Base-by-base conservation (phyloP, 257 asterid genomes). In the Solanum bulbocastanum region DNA sequence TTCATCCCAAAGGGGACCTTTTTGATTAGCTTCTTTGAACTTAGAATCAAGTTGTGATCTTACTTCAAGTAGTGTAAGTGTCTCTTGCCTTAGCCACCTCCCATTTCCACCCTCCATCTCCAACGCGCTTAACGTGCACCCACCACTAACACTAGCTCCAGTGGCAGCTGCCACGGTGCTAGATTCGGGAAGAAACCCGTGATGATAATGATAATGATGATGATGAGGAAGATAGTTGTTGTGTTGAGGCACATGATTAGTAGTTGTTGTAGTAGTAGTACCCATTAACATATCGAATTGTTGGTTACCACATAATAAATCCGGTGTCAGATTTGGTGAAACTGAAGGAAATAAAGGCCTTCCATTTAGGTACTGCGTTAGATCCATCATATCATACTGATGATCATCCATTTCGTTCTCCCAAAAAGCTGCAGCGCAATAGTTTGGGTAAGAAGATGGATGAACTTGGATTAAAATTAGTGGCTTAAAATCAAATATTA, bases 11-110 rank as follows among this genome's bases (percentile, higher is more conserved):
- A 97, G 87, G 14, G 98, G 99, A 12, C 99, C 99, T 82, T 97
- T 97, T 87, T 97, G 99, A 88, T 94, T 96, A 69, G 98, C 98
- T 88, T 97, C 99, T 86, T 97, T 97, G 91, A 97, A 97, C 93
- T 93, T 96, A 76, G 92, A 85, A 91, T 97, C 99, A 49, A 97
- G 97, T 87, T 94, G 92, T 84, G 99, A 96, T 90, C 99, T 93
- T 92, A 97, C 94, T 90, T 97, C 99, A n/a, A 97, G 98, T n/a
- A 97, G 99, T 6, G 95, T 93, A 15, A 97, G 97, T 18, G 99
- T 97, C 88, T 97, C 99, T 87, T 97, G 99, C 88, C 99, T 91
- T 42, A 99, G 99, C 99, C 99, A 97, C 87, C 99, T 90, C 88
- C 95, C 99, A 10, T 92, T 90, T 44, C 98, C 98, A 27, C 79